phyloP scores from a whole-genome alignment of 1,139 yeast species.

The Magnusiomyces tetraspermus region DNA sequence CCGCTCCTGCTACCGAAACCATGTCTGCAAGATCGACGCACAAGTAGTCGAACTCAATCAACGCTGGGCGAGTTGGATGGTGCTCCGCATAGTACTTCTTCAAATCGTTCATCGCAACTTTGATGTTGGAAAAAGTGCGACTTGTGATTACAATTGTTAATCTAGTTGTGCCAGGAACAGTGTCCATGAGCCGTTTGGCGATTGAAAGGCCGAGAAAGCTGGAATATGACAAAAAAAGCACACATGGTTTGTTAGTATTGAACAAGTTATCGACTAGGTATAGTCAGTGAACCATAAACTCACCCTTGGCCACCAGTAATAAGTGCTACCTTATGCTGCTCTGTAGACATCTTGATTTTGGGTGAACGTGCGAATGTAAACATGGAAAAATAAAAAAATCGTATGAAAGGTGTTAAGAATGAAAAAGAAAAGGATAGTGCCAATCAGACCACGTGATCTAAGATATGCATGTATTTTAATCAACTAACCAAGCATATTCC shows the following conservation, averaged over 20 bases:
- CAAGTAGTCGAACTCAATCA: slow-evolving; percentile 75
- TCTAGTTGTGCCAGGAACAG: slow-evolving; percentile 42
- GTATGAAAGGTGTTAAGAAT: not conserved
- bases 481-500: not conserved
- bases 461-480: no score
- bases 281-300: slow-evolving; percentile 13
- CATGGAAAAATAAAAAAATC: not conserved
- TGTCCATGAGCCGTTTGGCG: slow-evolving; percentile 65
- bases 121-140: slow-evolving; percentile 74
- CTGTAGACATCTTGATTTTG: not conserved
- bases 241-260: not conserved
- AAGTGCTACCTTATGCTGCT: slow-evolving; percentile 37
- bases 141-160: slow-evolving; percentile 81
- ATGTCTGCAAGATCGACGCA: slow-evolving; percentile 83
- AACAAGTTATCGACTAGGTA: not conserved
- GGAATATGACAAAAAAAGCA: not conserved
- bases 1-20: slow-evolving; percentile 74
- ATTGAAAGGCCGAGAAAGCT: slow-evolving; percentile 81
- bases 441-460: not conserved
- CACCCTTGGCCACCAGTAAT: slow-evolving; percentile 56
- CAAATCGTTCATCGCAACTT: slow-evolving; percentile 59
- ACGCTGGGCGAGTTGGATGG: slow-evolving; percentile 32
- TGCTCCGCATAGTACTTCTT: slow-evolving; percentile 40
- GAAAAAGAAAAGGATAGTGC: not conserved
- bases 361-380: not conserved